phyloP scores from a whole-genome alignment of 106 monocot genomes.

The Allium cepa region DNA sequence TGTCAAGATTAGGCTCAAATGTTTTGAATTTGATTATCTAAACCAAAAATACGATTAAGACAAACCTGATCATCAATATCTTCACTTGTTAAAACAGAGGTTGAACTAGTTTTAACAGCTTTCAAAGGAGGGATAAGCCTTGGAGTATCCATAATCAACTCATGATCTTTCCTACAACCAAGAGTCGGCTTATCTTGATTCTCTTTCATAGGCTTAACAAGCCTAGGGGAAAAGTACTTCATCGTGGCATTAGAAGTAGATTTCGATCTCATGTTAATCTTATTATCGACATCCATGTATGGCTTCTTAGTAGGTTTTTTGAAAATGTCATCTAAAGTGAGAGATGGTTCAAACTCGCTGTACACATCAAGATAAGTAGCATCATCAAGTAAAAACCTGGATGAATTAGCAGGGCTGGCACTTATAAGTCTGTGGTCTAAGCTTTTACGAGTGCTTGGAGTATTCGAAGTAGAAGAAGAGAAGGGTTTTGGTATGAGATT shows the following conservation, averaged over 20 bases:
- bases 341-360: conserved; percentile 9
- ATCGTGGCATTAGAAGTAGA: no score
- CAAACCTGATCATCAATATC: conserved; percentile 8
- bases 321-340: neutral
- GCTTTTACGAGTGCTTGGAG: conserved; percentile 12
- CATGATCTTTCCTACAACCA: conserved; percentile 6
- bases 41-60: neutral
- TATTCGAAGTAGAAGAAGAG: neutral
- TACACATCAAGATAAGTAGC: conserved; percentile 15
- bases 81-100: conserved; percentile 2
- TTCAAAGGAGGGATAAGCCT: neutral
- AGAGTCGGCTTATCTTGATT: conserved; percentile 4
- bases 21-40: neutral
- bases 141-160: neutral
- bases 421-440: neutral
- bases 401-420: conserved; percentile 41
- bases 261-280: no score
- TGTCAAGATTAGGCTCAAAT: neutral
- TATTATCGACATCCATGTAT: no score
- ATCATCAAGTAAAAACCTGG: conserved; percentile 48
- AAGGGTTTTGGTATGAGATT: neutral
- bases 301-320: neutral
- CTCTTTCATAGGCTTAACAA: neutral
- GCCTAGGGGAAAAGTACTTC: neutral
- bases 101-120: conserved; percentile 12